A percentile compares a stretch with the other conserved stretches of the same genome.
Evolutionary conservation across 805 yeast species (phyloP).

Genomic region (Metschnikowia dekortorum): DNA sequence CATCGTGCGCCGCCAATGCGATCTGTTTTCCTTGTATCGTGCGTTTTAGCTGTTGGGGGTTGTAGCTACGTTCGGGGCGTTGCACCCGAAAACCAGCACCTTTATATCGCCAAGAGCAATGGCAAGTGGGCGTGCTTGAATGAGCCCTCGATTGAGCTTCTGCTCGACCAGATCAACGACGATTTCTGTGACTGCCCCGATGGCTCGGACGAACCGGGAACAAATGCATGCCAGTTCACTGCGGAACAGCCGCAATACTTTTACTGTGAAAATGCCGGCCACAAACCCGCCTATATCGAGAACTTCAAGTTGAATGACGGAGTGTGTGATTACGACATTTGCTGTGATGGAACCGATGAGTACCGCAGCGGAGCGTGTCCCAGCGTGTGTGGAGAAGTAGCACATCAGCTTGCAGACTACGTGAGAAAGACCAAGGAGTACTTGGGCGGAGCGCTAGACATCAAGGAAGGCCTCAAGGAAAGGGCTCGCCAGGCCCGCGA

Average conservation of each 20-base stretch:
- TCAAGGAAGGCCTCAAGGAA: conserved; percentile 24
- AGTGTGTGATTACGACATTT: conserved; percentile 78
- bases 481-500: conserved; percentile 18
- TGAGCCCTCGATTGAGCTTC: conserved; percentile 60
- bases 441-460: conserved; percentile 22
- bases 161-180: conserved; percentile 69
- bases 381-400: conserved; percentile 50
- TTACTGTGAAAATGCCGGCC: conserved; percentile 77
- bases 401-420: conserved; percentile 27
- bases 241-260: conserved; percentile 37
- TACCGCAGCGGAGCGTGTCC: conserved; percentile 45
- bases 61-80: conserved; percentile 29
- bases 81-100: conserved; percentile 31
- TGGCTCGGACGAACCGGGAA: conserved; percentile 96
- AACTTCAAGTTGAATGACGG: conserved; percentile 79
- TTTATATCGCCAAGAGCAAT: conserved; percentile 49
- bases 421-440: background rate
- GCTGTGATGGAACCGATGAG: conserved; percentile 97
- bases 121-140: conserved; percentile 66
- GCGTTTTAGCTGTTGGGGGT: background rate
- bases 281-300: conserved; percentile 56
- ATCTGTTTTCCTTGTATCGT: background rate
- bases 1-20: background rate
- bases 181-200: conserved; percentile 96
- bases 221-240: conserved; percentile 63